Evolutionary conservation across 257 asterid species (phyloP), one percentile per base, ranked within the genome.

Genomic region (Petunia axillaris): DNA sequence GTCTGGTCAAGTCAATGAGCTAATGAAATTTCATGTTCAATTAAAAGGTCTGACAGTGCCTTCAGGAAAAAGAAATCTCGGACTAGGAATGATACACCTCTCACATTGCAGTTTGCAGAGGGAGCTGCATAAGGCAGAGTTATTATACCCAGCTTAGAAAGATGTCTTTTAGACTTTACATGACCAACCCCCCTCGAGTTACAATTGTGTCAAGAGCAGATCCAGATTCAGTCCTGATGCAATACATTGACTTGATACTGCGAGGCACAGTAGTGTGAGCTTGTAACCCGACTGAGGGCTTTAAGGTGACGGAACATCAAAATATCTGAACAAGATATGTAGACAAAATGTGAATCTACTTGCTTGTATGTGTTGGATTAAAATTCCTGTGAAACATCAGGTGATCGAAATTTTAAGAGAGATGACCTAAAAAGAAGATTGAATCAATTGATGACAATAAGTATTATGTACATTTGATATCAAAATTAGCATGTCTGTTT

Each of bases 301-400:
- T 25, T 25, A 25, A 25, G 25, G 25, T 25, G 25, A 25, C 25
- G 25, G 25, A 25, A 25, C 25, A 25, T 25, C 25, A 25, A 25
- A 65, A 65, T 65, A 65, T 65, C 52, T 65, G 46, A 65, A 39
- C 52, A 54, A 39, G 11, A 14, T 39, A n/a, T 16, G 13, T 65
- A 8, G 35, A 65, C 35, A 65, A 39, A 65, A 65, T 65, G 73
- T 13, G 36, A 65, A 65, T 14, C 14, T 39, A 65, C 48, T 65
- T 14, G 74, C 13, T 65, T 39, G 35, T 39, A 40, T 65, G 16
- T 14, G 52, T 39, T 65, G 74, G 68, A 46, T 65, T 65, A 65
- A 65, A 65, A 39, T 65, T 39, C 25, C 74, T 14, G 74, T 38
- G 50, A 39, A 39, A 38, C 73, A 14, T 65, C 73, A 65, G 73